phyloP scores from a whole-genome alignment of 345 rosid genomes.

The Aquilaria malaccensis region DNA sequence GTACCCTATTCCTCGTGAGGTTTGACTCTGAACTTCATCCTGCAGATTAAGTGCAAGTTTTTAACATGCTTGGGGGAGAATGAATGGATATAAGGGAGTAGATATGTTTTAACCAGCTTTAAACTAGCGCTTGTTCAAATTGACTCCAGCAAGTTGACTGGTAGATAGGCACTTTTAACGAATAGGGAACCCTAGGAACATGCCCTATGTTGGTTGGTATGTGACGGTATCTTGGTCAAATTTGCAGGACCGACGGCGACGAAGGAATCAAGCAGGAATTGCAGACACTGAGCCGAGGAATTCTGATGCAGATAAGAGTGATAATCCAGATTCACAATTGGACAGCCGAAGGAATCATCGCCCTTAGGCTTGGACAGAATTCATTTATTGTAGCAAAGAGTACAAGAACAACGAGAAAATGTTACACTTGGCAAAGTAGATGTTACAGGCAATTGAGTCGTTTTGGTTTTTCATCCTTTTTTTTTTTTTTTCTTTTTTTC shows the following conservation, averaged over 20 bases:
- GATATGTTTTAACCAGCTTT: no score
- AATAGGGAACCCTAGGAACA: not conserved
- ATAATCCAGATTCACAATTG: slow-evolving; percentile 27
- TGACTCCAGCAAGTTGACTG: not conserved
- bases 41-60: not conserved
- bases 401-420: not conserved
- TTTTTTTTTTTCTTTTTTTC: not conserved
- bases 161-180: slow-evolving; percentile 4
- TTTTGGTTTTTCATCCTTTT: not conserved
- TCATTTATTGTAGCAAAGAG: slow-evolving; percentile 9
- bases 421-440: slow-evolving; percentile 3
- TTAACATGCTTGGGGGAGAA: not conserved
- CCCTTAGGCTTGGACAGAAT: slow-evolving; percentile 5
- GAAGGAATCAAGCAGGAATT: slow-evolving; percentile 38
- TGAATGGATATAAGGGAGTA: no score
- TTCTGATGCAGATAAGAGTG: slow-evolving; percentile 39
- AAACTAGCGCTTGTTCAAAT: not conserved
- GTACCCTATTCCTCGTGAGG: slow-evolving; percentile 84
- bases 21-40: slow-evolving; percentile 19
- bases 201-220: no score
- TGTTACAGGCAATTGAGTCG: slow-evolving; percentile 5
- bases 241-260: slow-evolving; percentile 67
- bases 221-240: not conserved
- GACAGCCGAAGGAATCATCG: slow-evolving; percentile 14
- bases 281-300: slow-evolving; percentile 36